Conservation (phyloP, 306 rosid genomes). For the Benincasa hispida region DNA sequence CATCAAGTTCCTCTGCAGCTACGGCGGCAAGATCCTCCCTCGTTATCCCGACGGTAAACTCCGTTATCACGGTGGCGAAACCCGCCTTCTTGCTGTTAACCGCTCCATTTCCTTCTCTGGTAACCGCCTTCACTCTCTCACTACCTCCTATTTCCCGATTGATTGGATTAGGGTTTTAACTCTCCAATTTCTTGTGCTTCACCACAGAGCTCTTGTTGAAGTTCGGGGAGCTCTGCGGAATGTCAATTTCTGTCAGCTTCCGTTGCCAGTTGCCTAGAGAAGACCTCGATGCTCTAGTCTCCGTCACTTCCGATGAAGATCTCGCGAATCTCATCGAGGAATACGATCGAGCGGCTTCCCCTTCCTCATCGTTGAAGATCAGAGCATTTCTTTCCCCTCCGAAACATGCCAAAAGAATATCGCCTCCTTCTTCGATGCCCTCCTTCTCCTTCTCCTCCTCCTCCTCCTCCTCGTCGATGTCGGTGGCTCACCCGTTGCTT, state of each 20-base stretch:
- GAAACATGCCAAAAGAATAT: slow-evolving; percentile 24
- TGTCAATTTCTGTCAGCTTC: slow-evolving; percentile 28
- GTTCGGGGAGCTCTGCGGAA: slow-evolving; percentile 59
- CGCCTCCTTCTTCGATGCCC: slow-evolving; percentile 18
- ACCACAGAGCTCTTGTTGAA: slow-evolving; percentile 64
- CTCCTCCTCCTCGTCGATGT: slow-evolving; percentile 25
- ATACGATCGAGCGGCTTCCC: slow-evolving; percentile 41
- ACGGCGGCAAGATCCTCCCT: slow-evolving; percentile 89
- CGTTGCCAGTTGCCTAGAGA: slow-evolving; percentile 81
- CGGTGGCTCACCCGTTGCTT: slow-evolving; percentile 22
- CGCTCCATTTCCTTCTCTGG: slow-evolving; percentile 62
- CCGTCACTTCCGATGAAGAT: slow-evolving; percentile 80
- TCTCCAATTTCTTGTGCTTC: background rate
- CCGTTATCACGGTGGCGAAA: slow-evolving; percentile 82
- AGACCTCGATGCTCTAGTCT: slow-evolving; percentile 80
- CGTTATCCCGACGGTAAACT: slow-evolving; percentile 86
- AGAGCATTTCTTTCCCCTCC: slow-evolving; percentile 57
- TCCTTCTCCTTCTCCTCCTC: slow-evolving; percentile 35
- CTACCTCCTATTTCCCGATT: background rate
- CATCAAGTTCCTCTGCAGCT: slow-evolving; percentile 74
- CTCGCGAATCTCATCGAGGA: slow-evolving; percentile 74
- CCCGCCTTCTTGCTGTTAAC: slow-evolving; percentile 64
- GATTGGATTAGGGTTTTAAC: background rate
- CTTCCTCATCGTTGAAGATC: slow-evolving; percentile 39
- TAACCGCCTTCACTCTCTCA: background rate